These are phyloP conservation scores for Meyerozyma carpophila DNA, from an alignment of 1,139 yeast species.

Conservation along the genomic window DNA sequence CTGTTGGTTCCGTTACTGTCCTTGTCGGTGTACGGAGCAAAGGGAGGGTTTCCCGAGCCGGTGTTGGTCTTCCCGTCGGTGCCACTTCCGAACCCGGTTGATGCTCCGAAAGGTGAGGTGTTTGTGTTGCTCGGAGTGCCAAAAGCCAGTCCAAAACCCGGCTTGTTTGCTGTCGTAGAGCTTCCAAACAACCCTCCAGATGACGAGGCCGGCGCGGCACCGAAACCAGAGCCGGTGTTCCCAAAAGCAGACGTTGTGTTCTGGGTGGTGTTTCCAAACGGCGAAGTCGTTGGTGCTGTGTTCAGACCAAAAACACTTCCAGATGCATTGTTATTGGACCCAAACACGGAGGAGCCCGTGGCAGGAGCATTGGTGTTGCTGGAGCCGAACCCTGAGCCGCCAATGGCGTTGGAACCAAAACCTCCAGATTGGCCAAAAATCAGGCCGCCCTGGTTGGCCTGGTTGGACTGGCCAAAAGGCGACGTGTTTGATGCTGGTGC, in stretches of 20 bases:
- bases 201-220: not conserved
- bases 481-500: conserved; percentile 2
- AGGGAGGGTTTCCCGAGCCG: conserved; percentile 74
- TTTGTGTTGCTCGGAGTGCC: conserved; percentile 14
- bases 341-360: conserved; percentile 3
- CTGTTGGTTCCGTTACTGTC: conserved; percentile 59
- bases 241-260: conserved; percentile 21
- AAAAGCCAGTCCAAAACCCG: conserved; percentile 14
- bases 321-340: conserved; percentile 14
- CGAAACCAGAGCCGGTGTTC: conserved; percentile 13
- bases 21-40: conserved; percentile 61
- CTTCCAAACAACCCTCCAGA: conserved; percentile 20
- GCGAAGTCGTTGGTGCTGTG: conserved; percentile 8
- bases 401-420: not conserved
- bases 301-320: conserved; percentile 25
- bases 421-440: conserved; percentile 1
- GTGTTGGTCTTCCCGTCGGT: conserved; percentile 38
- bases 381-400: conserved; percentile 1
- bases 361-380: not conserved
- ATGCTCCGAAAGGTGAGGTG: conserved; percentile 22
- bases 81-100: conserved; percentile 25
- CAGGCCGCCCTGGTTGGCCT: not conserved
- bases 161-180: conserved; percentile 12
- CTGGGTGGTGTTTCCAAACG: conserved; percentile 1
- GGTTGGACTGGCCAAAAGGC: conserved; percentile 1